Evolutionary conservation across 176 grass and related monocot genomes (phyloP).

Genomic region (Echinochloa phyllopogon): DNA sequence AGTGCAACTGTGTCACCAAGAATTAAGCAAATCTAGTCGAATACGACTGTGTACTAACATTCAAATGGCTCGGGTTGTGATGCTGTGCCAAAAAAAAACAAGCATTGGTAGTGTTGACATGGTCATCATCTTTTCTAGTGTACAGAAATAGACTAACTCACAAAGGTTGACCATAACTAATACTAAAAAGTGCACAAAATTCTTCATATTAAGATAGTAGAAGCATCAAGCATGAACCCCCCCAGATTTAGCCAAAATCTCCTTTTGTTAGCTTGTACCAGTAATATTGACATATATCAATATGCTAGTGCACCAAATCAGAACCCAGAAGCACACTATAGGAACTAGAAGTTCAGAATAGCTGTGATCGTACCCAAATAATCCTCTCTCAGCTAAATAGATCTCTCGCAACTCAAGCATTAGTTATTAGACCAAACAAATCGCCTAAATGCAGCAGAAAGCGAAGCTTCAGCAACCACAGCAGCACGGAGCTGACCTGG

Average conservation of each 20-base stretch:
- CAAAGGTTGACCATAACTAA: not conserved
- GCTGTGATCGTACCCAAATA: not conserved
- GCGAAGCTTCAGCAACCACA: not conserved
- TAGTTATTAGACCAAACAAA: not conserved
- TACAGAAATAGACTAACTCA: not conserved
- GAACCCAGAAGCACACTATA: not conserved
- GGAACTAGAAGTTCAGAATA: not conserved
- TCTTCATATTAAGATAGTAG: not conserved
- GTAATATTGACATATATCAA: not conserved
- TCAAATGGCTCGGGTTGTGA: not conserved
- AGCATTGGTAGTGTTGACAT: not conserved
- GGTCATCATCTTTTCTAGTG: constrained; percentile 1
- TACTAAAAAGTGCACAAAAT: constrained; percentile 16
- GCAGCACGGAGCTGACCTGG: constrained; percentile 55
- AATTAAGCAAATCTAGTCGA: not conserved
- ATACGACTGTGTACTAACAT: constrained; percentile 8
- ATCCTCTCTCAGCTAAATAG: constrained; percentile 1
- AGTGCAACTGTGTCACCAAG: not conserved
- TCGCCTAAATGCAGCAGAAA: constrained; percentile 7
- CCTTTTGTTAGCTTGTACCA: not conserved
- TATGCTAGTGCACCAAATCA: not conserved
- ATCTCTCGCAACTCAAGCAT: constrained; percentile 13
- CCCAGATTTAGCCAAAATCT: not conserved
- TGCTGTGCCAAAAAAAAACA: not conserved
- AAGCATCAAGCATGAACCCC: not conserved